A percentile compares a stretch with the other conserved stretches of the same genome.
Conservation (phyloP, 306 rosid genomes). For the Albizia julibrissin region DNA sequence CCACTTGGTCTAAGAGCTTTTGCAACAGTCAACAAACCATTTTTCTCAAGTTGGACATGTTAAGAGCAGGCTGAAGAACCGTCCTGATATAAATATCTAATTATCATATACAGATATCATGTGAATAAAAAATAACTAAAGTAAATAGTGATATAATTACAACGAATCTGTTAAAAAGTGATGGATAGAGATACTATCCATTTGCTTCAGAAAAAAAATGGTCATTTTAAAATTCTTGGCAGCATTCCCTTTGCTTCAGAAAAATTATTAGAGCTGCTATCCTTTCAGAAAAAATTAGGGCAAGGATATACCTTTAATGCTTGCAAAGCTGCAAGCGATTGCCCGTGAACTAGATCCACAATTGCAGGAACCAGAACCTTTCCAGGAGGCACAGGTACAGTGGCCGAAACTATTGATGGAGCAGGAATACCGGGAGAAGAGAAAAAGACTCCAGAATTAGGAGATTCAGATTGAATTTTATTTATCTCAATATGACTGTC, state of each 20-base stretch:
- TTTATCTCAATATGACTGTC: conserved; percentile 37
- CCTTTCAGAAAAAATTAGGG: conserved; percentile 8
- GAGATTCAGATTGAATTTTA: conserved; percentile 53
- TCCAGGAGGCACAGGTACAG: conserved; percentile 75
- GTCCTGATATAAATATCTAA: neutral
- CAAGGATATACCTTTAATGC: conserved; percentile 71
- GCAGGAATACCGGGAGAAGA: conserved; percentile 95
- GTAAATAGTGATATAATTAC: conserved; percentile 8
- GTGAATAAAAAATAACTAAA: neutral
- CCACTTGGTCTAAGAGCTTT: neutral
- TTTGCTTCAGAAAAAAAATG: conserved; percentile 26
- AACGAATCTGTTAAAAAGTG: conserved; percentile 8
- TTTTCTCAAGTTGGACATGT: neutral
- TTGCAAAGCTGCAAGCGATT: conserved; percentile 91
- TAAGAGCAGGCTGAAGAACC: neutral
- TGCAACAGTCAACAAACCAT: neutral
- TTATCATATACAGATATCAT: neutral
- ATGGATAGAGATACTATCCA: neutral
- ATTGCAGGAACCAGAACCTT: conserved; percentile 92
- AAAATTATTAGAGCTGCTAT: conserved; percentile 13
- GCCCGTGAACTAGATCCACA: conserved; percentile 97
- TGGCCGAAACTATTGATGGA: conserved; percentile 84
- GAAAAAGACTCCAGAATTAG: conserved; percentile 61
- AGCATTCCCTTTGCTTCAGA: conserved; percentile 13
- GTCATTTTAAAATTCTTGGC: conserved; percentile 2